These are phyloP conservation scores for Isoetes taiwanensis DNA, from an alignment of 75 land plant species.

Conservation along the genomic window DNA sequence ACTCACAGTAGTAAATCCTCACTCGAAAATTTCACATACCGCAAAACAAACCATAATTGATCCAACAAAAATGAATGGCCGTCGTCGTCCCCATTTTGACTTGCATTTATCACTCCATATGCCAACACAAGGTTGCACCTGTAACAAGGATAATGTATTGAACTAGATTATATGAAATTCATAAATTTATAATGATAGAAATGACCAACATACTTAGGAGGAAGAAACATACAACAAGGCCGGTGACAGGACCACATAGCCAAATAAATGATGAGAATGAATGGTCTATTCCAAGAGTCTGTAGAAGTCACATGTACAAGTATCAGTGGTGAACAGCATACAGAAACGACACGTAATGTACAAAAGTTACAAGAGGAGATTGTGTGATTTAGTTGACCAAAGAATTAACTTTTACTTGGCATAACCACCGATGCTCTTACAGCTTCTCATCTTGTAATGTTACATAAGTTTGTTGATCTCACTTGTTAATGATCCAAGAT, in stretches of 20 bases:
- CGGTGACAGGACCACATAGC: constrained; percentile 99
- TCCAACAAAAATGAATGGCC: constrained; percentile 79
- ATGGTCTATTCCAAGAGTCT: constrained; percentile 91
- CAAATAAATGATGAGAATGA: constrained; percentile 87
- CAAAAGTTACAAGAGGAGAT: neutral
- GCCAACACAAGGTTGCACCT: constrained; percentile 99
- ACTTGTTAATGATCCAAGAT: too few species aligned
- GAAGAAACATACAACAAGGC: constrained; percentile 87
- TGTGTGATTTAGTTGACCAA: neutral
- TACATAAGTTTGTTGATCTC: too few species aligned
- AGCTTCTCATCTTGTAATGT: too few species aligned
- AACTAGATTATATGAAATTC: too few species aligned
- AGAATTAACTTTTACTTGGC: neutral
- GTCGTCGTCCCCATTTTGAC: constrained; percentile 76
- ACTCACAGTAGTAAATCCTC: too few species aligned
- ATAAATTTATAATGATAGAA: too few species aligned
- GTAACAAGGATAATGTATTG: too few species aligned
- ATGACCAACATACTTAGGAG: too few species aligned
- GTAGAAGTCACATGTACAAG: too few species aligned
- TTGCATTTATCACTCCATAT: constrained; percentile 96
- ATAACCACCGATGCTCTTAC: too few species aligned
- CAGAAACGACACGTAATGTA: neutral
- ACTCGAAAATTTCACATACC: constrained; percentile 47
- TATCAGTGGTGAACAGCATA: too few species aligned
- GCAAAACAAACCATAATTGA: constrained; percentile 65